These are phyloP conservation scores for Plasmopara muralis DNA, from an alignment of 352 stramenopile genomes.

Conservation along the genomic window DNA sequence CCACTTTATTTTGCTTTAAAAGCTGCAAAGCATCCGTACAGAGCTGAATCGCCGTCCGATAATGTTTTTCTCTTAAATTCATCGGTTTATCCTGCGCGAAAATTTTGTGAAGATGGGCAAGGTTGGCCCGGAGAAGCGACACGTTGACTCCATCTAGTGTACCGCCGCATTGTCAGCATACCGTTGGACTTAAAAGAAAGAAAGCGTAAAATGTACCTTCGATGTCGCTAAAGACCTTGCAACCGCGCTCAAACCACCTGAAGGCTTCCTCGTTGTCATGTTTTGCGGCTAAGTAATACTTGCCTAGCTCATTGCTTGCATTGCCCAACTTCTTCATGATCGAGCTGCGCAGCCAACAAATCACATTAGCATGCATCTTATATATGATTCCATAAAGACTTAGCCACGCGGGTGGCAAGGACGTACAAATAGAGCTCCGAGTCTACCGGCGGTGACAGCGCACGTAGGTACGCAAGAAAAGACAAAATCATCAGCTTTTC, in stretches of 20 bases:
- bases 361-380: neutral
- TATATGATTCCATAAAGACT: neutral
- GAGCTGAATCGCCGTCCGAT: conserved; percentile 50
- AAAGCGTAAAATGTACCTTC: conserved; percentile 51
- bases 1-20: conserved; percentile 64
- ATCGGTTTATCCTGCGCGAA: conserved; percentile 50
- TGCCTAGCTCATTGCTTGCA: conserved; percentile 75
- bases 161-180: neutral
- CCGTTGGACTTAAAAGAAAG: neutral
- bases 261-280: conserved; percentile 52
- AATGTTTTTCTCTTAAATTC: conserved; percentile 42
- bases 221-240: conserved; percentile 73
- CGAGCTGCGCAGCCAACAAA: conserved; percentile 32
- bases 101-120: conserved; percentile 82
- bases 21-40: conserved; percentile 56
- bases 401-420: neutral
- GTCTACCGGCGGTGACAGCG: conserved; percentile 51
- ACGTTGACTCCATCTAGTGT: conserved; percentile 66
- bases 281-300: conserved; percentile 47
- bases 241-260: conserved; percentile 72
- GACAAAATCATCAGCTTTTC: conserved; percentile 43
- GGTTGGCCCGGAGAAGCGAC: conserved; percentile 69
- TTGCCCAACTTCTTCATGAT: conserved; percentile 88
- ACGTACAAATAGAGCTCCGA: conserved; percentile 83
- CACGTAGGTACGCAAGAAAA: conserved; percentile 62